These are phyloP conservation scores for Irpex rosettiformis DNA, from an alignment of 1,284 basidiomycete genomes.

Conservation along the genomic window DNA sequence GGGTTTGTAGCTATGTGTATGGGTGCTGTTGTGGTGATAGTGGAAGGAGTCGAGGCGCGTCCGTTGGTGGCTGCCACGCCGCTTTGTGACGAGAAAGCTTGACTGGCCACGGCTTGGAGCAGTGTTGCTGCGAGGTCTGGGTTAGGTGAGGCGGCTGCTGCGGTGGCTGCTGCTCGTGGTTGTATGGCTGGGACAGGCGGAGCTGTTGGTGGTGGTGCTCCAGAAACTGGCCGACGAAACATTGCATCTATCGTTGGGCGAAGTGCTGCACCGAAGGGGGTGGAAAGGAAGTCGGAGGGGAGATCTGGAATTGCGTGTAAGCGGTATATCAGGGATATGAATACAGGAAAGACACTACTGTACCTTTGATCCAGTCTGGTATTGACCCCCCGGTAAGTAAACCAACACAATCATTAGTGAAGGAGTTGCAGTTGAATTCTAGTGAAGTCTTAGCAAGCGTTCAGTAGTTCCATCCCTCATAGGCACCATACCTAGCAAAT, in stretches of 20 bases:
- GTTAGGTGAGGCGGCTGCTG: slow-evolving; percentile 35
- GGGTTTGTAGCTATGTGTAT: slow-evolving; percentile 59
- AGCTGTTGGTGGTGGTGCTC: slow-evolving; percentile 38
- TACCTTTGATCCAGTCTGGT: slow-evolving; percentile 76
- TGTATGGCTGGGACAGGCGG: slow-evolving; percentile 35
- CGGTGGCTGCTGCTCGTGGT: slow-evolving; percentile 27
- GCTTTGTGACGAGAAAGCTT: slow-evolving; percentile 35
- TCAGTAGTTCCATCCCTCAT: no score
- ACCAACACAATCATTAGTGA: slow-evolving; percentile 83
- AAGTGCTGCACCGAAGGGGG: slow-evolving; percentile 84
- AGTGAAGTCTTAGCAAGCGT: neutral
- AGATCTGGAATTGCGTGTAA: slow-evolving; percentile 49
- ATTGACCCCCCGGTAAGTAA: slow-evolving; percentile 81
- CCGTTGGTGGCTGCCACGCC: slow-evolving; percentile 20
- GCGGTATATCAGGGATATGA: neutral
- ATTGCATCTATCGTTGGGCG: slow-evolving; percentile 87
- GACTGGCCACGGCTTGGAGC: slow-evolving; percentile 60
- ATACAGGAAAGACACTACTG: slow-evolving; percentile 14
- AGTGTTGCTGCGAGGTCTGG: slow-evolving; percentile 55
- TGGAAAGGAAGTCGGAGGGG: slow-evolving; percentile 86
- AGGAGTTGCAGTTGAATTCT: slow-evolving; percentile 91
- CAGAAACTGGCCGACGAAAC: slow-evolving; percentile 58
- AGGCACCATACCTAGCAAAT: slow-evolving; percentile 77
- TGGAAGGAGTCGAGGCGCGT: slow-evolving; percentile 27
- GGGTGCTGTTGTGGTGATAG: slow-evolving; percentile 54